A percentile compares a stretch with the other conserved stretches of the same genome.
Conservation (phyloP, 805 yeast species). For the Metahyphopichia silvanorum region DNA sequence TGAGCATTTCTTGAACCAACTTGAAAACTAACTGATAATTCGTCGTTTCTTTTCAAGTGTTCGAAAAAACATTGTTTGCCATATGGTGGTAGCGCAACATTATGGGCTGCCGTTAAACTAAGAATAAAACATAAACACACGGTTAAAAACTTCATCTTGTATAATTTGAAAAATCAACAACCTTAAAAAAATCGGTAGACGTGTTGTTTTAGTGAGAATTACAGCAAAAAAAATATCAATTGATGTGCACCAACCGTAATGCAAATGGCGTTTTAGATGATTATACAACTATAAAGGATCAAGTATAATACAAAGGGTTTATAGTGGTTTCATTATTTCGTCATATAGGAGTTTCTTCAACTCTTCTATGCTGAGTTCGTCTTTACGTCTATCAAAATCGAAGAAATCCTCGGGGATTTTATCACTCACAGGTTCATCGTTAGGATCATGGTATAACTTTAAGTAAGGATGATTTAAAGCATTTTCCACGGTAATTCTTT, state of each 20-base stretch:
- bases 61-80: conserved; percentile 91
- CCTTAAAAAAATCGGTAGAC: not conserved
- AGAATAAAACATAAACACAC: conserved; percentile 9
- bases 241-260: too few species aligned
- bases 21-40: conserved; percentile 84
- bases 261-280: too few species aligned
- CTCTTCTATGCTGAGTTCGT: conserved; percentile 71
- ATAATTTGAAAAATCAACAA: not conserved
- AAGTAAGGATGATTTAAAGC: conserved; percentile 86
- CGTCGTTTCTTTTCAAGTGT: conserved; percentile 76
- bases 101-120: conserved; percentile 55
- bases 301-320: too few species aligned
- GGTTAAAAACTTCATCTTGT: conserved; percentile 4
- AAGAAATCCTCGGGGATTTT: conserved; percentile 86
- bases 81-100: conserved; percentile 75
- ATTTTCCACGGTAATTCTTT: conserved; percentile 70
- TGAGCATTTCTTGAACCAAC: conserved; percentile 85
- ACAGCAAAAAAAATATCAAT: too few species aligned
- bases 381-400: conserved; percentile 82
- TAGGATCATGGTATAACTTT: conserved; percentile 87
- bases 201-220: too few species aligned
- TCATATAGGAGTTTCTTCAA: conserved; percentile 74
- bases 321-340: conserved; percentile 67
- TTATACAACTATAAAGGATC: too few species aligned
- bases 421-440: conserved; percentile 84